Evolutionary conservation across 768 basidiomycete species (phyloP).

Genomic region (Infundibulicybe gibba): DNA sequence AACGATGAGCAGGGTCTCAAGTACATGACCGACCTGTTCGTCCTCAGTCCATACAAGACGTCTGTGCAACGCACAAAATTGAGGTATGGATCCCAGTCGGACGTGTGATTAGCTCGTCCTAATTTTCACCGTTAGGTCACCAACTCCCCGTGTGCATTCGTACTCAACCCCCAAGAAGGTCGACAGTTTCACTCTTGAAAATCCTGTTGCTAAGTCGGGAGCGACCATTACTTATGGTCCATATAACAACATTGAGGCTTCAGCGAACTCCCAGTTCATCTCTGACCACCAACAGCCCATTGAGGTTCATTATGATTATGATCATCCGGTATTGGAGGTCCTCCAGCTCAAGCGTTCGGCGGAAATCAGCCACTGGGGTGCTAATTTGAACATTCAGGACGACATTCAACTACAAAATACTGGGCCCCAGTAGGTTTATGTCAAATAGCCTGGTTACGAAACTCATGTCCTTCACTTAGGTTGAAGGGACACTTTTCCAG

Average conservation of each 20-base stretch:
- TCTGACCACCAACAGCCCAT: conserved; percentile 61
- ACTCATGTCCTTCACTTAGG: conserved; percentile 35
- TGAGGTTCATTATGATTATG: conserved; percentile 76
- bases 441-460: neutral
- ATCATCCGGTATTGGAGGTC: conserved; percentile 79
- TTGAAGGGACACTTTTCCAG: conserved; percentile 96
- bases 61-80: conserved; percentile 84
- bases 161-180: conserved; percentile 65
- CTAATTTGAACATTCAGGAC: conserved; percentile 92
- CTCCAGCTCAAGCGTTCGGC: conserved; percentile 68
- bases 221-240: conserved; percentile 88
- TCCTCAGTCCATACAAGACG: conserved; percentile 82
- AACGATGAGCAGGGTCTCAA: conserved; percentile 75
- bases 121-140: conserved; percentile 42
- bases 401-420: conserved; percentile 82
- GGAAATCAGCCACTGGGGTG: conserved; percentile 97
- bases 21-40: conserved; percentile 73
- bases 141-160: conserved; percentile 65
- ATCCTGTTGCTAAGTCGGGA: conserved; percentile 66
- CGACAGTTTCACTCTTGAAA: conserved; percentile 58
- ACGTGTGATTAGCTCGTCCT: too few relatives aligned
- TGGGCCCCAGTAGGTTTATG: conserved; percentile 73
- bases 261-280: conserved; percentile 53
- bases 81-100: conserved; percentile 46
- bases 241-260: conserved; percentile 69